These are phyloP conservation scores for Trifolium dubium DNA, from an alignment of 306 rosid species.

Conservation along the genomic window DNA sequence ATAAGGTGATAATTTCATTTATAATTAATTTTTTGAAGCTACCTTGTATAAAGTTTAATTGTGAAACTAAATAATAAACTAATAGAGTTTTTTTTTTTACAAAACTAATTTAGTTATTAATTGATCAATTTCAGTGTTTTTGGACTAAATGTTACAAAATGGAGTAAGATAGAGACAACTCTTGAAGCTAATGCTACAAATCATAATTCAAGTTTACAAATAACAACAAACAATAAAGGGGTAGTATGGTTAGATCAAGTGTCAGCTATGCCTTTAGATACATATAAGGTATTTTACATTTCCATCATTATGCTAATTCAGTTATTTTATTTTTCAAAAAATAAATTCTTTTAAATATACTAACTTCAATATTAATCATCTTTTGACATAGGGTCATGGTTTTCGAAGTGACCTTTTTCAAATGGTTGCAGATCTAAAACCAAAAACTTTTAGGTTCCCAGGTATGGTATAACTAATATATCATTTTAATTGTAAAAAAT, in stretches of 20 bases:
- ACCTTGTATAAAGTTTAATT: too few species aligned
- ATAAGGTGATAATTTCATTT: slow-evolving; percentile 41
- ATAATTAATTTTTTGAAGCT: not conserved
- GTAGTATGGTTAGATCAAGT: slow-evolving; percentile 44
- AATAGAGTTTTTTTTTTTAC: too few species aligned
- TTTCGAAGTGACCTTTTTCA: slow-evolving; percentile 67
- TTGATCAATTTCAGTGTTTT: not conserved
- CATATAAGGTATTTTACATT: slow-evolving; percentile 23
- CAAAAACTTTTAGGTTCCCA: slow-evolving; percentile 72
- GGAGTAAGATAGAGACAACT: slow-evolving; percentile 32
- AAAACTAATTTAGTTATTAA: not conserved
- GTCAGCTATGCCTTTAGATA: slow-evolving; percentile 44
- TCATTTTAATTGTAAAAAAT: too few species aligned
- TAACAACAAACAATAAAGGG: slow-evolving; percentile 29
- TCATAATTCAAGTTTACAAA: slow-evolving; percentile 38
- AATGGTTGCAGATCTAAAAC: slow-evolving; percentile 61
- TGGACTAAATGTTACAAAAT: not conserved
- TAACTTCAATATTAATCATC: not conserved
- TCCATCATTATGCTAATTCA: too few species aligned
- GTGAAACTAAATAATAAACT: not conserved
- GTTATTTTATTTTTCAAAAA: too few species aligned
- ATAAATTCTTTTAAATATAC: too few species aligned
- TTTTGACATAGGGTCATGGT: slow-evolving; percentile 63
- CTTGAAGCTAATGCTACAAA: slow-evolving; percentile 34
- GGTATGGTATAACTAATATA: slow-evolving; percentile 40